Evolutionary conservation across 148 eudicot species (phyloP), one percentile per base, ranked within the genome.

Genomic region (Vaccinium vitisidaea): DNA sequence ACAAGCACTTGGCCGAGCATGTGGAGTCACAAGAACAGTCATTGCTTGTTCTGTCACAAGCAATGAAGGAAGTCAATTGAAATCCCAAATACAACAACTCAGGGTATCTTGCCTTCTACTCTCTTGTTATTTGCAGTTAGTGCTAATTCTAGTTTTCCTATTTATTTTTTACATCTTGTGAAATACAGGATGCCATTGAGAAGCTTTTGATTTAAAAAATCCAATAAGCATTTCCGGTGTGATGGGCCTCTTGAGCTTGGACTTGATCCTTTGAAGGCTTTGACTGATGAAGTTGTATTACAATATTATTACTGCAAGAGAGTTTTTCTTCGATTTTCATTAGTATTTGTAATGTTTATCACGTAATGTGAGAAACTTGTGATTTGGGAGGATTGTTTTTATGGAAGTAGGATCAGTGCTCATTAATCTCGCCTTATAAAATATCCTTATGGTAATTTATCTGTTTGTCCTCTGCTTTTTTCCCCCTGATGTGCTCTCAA

Each of bases 1-100:
- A 88, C 92, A 93, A 93, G 97, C 95, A 13, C 99, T 96, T 85
- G 99, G 99, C 25, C 95, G 99, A 16, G 99, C 99, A 36, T 95
- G 98, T 89, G 98, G 98, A 65, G 98, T 97, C 46, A 94, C 98
- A 1, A 90, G 98, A 83, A 91, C 98, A 0, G 99, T 97, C n/a
- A 97, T 95, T 83, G 94, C 99, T 83, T 92, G 95, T 84, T 97
- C 98, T 23, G 98, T 97, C 85, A 97, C 99, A 14, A 92, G 94
- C 87, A 97, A 97, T 54, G 99, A 95, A 77, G 98, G 94, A 79
- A 95, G 99, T 88, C 98, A 94, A 74, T 87, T 97, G 95, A 95
- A 91, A 89, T 58, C 98, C 43, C 98, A 95, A 87, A 97, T 97
- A 65, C 93, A 90, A 83, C 96, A 94, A 84, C 92, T 97, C 80